phyloP scores from a whole-genome alignment of 106 monocot species.

The Phalaenopsis aphrodite region DNA sequence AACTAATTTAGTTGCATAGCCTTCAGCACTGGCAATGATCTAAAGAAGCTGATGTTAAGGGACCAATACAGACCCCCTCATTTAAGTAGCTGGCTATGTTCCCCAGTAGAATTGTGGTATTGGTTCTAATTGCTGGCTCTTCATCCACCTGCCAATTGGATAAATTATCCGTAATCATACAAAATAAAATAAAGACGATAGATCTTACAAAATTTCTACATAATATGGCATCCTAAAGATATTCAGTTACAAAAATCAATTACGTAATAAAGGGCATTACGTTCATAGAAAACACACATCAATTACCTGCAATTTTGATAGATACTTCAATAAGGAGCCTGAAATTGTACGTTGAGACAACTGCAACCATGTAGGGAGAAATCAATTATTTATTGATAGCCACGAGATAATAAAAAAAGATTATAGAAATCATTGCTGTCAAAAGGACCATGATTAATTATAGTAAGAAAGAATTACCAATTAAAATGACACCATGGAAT shows the following conservation, averaged over 20 bases:
- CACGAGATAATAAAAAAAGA: not conserved
- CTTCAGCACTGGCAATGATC: not conserved
- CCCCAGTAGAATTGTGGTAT: constrained; percentile 93
- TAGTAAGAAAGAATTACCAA: not conserved
- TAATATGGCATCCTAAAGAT: not conserved
- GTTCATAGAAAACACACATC: not conserved
- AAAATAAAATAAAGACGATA: not conserved
- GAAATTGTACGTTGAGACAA: constrained; percentile 92
- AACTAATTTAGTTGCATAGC: constrained; percentile 4
- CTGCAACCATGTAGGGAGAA: constrained; percentile 35
- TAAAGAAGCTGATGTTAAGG: constrained; percentile 12
- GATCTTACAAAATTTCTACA: not conserved
- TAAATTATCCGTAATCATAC: not conserved
- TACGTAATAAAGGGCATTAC: not conserved
- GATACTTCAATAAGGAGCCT: constrained; percentile 87
- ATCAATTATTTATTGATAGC: not conserved
- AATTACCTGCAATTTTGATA: constrained; percentile 93
- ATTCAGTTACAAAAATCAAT: not conserved
- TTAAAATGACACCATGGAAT: not conserved
- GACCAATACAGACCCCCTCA: constrained; percentile 73
- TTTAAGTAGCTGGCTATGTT: constrained; percentile 93
- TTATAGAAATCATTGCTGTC: not conserved
- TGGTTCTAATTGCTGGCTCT: constrained; percentile 96
- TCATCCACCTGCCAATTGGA: constrained; percentile 70
- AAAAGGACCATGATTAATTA: not conserved